Conservation (phyloP, 306 rosid genomes). For the Inga leiocalycina region DNA sequence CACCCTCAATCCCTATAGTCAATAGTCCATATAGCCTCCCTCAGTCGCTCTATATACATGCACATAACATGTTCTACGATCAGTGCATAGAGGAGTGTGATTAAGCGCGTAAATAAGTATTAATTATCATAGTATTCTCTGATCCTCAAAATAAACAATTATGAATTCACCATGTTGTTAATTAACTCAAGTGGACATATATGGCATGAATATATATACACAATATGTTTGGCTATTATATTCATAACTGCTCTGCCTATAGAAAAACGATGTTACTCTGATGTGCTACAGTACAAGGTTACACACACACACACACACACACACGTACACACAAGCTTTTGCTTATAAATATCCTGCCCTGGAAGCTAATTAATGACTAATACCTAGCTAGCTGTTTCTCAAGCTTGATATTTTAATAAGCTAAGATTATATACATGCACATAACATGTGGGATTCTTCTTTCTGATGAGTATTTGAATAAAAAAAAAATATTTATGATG, state of each 20-base stretch:
- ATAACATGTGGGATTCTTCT: background rate
- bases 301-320: too few species aligned
- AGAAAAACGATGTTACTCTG: too few species aligned
- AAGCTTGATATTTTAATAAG: background rate
- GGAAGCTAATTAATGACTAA: background rate
- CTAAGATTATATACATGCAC: background rate
- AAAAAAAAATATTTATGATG: background rate
- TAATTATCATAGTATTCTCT: background rate
- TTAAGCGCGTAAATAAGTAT: background rate
- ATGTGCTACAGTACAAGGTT: too few species aligned
- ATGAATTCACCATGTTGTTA: background rate
- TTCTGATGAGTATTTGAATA: background rate
- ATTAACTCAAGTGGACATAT: background rate
- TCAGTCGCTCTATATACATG: too few species aligned
- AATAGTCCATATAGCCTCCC: too few species aligned
- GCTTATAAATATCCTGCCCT: background rate
- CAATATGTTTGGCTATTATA: background rate
- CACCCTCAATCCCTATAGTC: too few species aligned
- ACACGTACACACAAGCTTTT: background rate
- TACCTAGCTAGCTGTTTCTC: background rate
- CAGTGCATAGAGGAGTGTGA: background rate
- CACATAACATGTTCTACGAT: background rate
- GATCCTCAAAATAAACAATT: background rate
- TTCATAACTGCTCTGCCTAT: background rate
- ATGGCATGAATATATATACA: background rate